These are phyloP conservation scores for Ustilago loliicola DNA, from an alignment of 1,284 basidiomycete species.

Conservation along the genomic window DNA sequence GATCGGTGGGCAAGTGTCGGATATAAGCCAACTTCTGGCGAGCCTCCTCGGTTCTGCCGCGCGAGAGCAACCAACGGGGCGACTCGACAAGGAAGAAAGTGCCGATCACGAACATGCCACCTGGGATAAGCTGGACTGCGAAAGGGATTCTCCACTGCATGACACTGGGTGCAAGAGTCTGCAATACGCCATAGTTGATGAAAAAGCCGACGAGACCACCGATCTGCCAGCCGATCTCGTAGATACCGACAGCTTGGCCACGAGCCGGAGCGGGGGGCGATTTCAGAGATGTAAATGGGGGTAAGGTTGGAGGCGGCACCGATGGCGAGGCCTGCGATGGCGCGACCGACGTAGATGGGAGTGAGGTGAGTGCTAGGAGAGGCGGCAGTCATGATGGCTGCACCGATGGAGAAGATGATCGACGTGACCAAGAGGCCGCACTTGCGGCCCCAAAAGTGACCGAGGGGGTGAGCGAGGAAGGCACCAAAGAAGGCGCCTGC, in stretches of 20 bases:
- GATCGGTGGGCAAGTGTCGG: slow-evolving; percentile 58
- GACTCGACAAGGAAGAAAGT: slow-evolving; percentile 75
- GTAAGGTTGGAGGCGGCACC: slow-evolving; percentile 66
- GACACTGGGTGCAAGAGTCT: slow-evolving; percentile 69
- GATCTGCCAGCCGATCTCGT: slow-evolving; percentile 73
- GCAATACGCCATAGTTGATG: slow-evolving; percentile 72
- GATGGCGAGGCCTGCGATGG: slow-evolving; percentile 71
- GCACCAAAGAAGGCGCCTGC: slow-evolving; percentile 70
- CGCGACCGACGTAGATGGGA: slow-evolving; percentile 69
- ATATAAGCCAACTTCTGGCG: slow-evolving; percentile 53
- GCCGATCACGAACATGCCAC: slow-evolving; percentile 71
- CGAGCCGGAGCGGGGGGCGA: slow-evolving; percentile 72
- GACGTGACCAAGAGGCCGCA: slow-evolving; percentile 52
- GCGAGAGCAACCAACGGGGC: slow-evolving; percentile 77
- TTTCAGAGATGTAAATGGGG: slow-evolving; percentile 72
- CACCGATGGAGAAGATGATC: slow-evolving; percentile 63
- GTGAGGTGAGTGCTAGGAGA: slow-evolving; percentile 41
- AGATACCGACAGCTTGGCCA: slow-evolving; percentile 74
- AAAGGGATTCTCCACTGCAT: slow-evolving; percentile 75
- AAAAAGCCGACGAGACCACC: slow-evolving; percentile 70
- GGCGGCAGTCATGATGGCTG: slow-evolving; percentile 60
- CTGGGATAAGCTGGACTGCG: slow-evolving; percentile 75
- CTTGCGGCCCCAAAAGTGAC: slow-evolving; percentile 44
- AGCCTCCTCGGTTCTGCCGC: slow-evolving; percentile 70
- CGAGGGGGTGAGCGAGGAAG: slow-evolving; percentile 48